A percentile compares a stretch with the other conserved stretches of the same genome.
Conservation (phyloP, 176 grass and related monocot species). For the Avena insularis region DNA sequence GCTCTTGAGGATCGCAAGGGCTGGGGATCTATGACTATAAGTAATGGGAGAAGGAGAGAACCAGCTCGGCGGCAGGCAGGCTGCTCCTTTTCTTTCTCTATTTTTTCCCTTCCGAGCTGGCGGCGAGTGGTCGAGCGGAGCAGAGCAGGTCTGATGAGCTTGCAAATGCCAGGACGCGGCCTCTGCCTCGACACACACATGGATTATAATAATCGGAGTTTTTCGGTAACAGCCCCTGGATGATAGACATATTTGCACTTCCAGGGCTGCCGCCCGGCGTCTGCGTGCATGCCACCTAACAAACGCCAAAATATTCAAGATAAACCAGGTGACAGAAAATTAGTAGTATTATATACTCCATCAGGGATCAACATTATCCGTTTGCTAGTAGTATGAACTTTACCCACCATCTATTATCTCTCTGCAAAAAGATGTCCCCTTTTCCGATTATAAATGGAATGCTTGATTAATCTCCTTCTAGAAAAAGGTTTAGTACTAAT, state of each 20-base stretch:
- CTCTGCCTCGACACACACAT: no score
- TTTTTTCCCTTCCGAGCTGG: no score
- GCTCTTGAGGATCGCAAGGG: constrained; percentile 23
- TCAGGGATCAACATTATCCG: background rate
- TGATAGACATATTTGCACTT: no score
- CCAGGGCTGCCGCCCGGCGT: no score
- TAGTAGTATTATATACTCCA: background rate
- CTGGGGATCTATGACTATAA: no score
- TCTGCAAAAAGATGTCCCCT: background rate
- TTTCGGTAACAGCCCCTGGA: background rate
- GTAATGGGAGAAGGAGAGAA: no score
- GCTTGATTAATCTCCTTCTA: background rate
- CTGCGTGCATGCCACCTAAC: background rate
- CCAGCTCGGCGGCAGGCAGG: no score
- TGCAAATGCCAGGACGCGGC: no score
- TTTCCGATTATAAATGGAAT: no score
- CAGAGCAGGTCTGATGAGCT: no score
- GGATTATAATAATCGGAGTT: background rate
- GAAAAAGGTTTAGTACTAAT: background rate
- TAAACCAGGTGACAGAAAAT: background rate
- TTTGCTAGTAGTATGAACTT: background rate
- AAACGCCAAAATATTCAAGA: background rate
- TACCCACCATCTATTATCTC: background rate
- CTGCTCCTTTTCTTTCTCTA: no score
- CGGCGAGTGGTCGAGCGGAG: no score